A percentile compares a stretch with the other conserved stretches of the same genome.
These are phyloP conservation scores for Neostapfia colusana DNA, from an alignment of 176 grass and related monocot species.

Conservation along the genomic window DNA sequence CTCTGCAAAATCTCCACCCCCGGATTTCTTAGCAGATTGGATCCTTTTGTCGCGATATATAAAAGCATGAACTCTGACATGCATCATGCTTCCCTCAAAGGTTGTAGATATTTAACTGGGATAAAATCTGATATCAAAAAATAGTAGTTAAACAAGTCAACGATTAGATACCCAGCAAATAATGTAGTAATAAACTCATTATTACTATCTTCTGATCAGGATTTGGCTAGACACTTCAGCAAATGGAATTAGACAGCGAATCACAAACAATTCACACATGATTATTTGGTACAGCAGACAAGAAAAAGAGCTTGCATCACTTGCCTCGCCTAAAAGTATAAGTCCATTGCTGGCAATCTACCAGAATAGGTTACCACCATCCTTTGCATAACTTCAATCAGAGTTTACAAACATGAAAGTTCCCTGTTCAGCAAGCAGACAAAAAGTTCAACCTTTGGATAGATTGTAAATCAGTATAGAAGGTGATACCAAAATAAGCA, in stretches of 20 bases:
- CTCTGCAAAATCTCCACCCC: neutral
- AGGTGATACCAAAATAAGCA: slow-evolving; percentile 32
- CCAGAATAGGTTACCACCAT: neutral
- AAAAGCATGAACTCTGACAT: slow-evolving; percentile 23
- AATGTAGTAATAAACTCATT: neutral
- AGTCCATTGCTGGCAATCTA: neutral
- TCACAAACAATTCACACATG: neutral
- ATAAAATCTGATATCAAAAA: neutral
- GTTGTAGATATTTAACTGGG: neutral
- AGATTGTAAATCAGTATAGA: slow-evolving; percentile 31
- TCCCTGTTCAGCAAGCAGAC: slow-evolving; percentile 2
- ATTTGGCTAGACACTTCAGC: neutral
- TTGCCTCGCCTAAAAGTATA: neutral
- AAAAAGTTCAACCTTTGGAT: neutral
- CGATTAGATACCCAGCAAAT: neutral
- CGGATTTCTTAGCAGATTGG: neutral
- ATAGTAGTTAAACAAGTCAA: slow-evolving; percentile 3
- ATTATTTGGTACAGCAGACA: neutral
- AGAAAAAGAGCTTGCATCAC: neutral
- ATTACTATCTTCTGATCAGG: neutral
- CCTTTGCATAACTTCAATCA: neutral
- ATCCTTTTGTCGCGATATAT: neutral
- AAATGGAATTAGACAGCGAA: neutral
- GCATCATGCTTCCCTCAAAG: neutral
- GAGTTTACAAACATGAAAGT: slow-evolving; percentile 10